Conservation (phyloP, 2,329 filamentous ascomycete species). For the Rhinocladiella mackenziei region DNA sequence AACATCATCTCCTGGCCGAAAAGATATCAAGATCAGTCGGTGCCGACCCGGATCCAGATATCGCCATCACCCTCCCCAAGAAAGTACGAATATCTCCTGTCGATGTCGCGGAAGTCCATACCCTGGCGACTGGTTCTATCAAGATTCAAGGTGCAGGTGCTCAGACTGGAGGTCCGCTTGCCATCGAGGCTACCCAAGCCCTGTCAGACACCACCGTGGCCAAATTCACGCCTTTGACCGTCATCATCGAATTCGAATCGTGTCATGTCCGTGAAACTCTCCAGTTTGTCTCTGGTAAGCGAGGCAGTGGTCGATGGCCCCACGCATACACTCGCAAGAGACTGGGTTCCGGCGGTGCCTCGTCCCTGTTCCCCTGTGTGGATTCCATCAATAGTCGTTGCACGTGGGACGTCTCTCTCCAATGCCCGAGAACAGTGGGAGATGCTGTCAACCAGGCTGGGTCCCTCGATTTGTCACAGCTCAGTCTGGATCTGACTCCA, state of each 20-base stretch:
- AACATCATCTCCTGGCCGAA: constrained; percentile 71
- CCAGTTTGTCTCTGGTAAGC: constrained; percentile 83
- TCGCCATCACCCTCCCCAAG: constrained; percentile 58
- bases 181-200: constrained; percentile 36
- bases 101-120: constrained; percentile 59
- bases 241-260: constrained; percentile 73
- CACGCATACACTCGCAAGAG: constrained; percentile 88
- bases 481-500: constrained; percentile 3
- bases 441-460: constrained; percentile 53
- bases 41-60: constrained; percentile 52
- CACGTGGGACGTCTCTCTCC: constrained; percentile 84
- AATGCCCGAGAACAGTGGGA: constrained; percentile 78
- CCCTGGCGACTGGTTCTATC: constrained; percentile 47
- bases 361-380: constrained; percentile 86
- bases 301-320: constrained; percentile 75
- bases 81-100: constrained; percentile 40
- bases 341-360: constrained; percentile 71
- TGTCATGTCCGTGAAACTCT: constrained; percentile 76
- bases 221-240: constrained; percentile 56
- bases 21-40: constrained; percentile 53
- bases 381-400: constrained; percentile 78
- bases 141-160: constrained; percentile 39
- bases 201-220: constrained; percentile 39
- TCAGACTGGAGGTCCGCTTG: constrained; percentile 32
- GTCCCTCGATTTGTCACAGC: constrained; percentile 11